Base-by-base conservation (phyloP, 495 filamentous ascomycete genomes). In the Tuber calosporum region DNA sequence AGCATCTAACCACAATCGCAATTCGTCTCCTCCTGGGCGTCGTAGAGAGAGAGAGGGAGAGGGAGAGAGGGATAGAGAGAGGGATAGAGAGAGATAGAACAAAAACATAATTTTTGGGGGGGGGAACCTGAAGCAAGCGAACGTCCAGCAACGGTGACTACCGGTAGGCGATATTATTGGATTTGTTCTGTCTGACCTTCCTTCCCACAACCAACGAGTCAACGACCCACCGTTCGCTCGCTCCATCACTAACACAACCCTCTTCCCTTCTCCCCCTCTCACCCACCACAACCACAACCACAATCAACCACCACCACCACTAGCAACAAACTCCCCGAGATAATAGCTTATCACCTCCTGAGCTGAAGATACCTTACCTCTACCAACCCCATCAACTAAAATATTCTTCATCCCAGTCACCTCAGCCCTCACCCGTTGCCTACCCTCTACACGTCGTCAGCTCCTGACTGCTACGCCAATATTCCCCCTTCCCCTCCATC, bases 361-460 rank as follows among this genome's bases (percentile, higher is more conserved):
- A 62, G 53, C 26, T 34, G 13, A 62, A 30, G 26, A 62, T 17
- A 62, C 53, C 53, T 62, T 77, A 72, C 41, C 42, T 71, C 73
- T 72, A 67, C 68, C 66, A 75, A 78, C 72, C 68, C 67, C 48
- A 78, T 69, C 69, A 74, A 45, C 76, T 69, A 78, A 75, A 71
- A 69, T 73, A 74, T 45, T 69, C 68, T 69, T 69, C 26, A 45
- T 45, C 34, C 22, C 26, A 26, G 42, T 69, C 26, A 62, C 13
- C 68, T 58, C 36, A 45, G 68, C 68, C 68, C 68, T 69, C 68
- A 69, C 30, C 68, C n/a, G 39, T 19, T 41, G 39, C 68, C 39
- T n/a, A 19, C 70, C 39, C 68, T 48, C 41, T 69, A 58, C 76
- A 75, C 76, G 70, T 77, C 76, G 76, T 71, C 75, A 78, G 76